These are phyloP conservation scores for Cladophialophora chaetospira DNA, from an alignment of 2,329 filamentous ascomycete species.

Conservation along the genomic window DNA sequence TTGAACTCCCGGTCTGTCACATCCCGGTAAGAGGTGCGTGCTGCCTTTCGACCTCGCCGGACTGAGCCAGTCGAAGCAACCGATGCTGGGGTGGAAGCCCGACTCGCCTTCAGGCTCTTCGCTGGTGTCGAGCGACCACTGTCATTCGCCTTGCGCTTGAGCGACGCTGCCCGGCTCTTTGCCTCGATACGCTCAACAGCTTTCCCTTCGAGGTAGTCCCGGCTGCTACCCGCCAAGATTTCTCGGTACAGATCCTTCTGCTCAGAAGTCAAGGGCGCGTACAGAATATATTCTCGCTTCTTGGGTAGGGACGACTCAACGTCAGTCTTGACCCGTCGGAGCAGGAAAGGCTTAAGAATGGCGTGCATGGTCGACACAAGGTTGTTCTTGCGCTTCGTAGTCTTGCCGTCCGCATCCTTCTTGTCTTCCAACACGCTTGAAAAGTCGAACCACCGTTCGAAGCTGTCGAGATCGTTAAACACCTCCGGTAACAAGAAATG, in stretches of 20 bases:
- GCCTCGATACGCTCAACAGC: constrained; percentile 52
- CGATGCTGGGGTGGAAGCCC: constrained; percentile 69
- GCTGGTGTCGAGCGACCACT: constrained; percentile 52
- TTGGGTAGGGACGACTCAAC: constrained; percentile 90
- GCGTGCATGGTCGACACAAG: constrained; percentile 87
- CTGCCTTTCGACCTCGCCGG: constrained; percentile 48
- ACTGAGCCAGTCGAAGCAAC: constrained; percentile 53
- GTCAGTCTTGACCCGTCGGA: constrained; percentile 88
- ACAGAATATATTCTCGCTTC: constrained; percentile 94
- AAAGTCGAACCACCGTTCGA: constrained; percentile 97
- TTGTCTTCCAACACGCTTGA: constrained; percentile 84
- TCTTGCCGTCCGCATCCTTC: constrained; percentile 70
- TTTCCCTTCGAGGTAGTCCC: constrained; percentile 53
- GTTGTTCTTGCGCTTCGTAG: constrained; percentile 74
- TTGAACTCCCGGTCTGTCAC: constrained; percentile 86
- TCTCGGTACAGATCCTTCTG: constrained; percentile 89
- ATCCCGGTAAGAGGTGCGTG: constrained; percentile 63
- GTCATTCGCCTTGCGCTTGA: constrained; percentile 60
- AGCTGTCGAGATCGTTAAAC: constrained; percentile 89
- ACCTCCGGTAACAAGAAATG: constrained; percentile 92
- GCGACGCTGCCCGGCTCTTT: constrained; percentile 47
- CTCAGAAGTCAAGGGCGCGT: constrained; percentile 85
- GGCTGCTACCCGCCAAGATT: constrained; percentile 75
- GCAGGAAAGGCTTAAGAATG: constrained; percentile 85
- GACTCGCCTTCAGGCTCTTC: constrained; percentile 76